Base-by-base conservation (phyloP, 345 rosid genomes). In the Hibiscus tridactylites region DNA sequence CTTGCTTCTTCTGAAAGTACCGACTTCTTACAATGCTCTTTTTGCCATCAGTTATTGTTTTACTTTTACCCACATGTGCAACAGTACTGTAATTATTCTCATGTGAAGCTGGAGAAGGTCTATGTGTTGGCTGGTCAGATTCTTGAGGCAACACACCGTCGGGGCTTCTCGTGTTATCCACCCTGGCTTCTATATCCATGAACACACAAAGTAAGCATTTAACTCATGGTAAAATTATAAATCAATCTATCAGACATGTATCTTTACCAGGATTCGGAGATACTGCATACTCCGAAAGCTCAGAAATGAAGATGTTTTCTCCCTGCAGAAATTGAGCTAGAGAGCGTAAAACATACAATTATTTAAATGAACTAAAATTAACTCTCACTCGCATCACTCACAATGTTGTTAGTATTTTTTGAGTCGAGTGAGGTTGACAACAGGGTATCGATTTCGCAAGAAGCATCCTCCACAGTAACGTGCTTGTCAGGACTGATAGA, bases 1-100 rank as follows among this genome's bases (percentile, higher is more conserved):
- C 80, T 75, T 85, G 81, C 78, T 90, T 87, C 56, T 80, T 83
- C 81, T 82, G 84, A 58, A 88, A 90, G 79, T 82, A 94, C 35
- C 83, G 75, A 85, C 97, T 90, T 80, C 88, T 82, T 62, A 85
- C 81, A 17, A 81, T 70, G 68, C 78, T 85, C 84, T 85, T 88
- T 59, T 76, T 74, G 78, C 62, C 78, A 61, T 82, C 90, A 26
- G 75, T 77, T 78, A 81, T 79, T 63, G 72, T 79, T 81, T 81
- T 83, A 35, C 71, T 85, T 44, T 80, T 77, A 68, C 71, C 65
- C 71, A 66, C 74, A 79, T 58, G 76, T 42, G 70, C 70, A 73
- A 70, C 61, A 67, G 62, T 73, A 74, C 74, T 70, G 52, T 10
- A 46, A 70, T 77, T 70, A 46, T 75, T 75, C 75, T 80, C 83